Evolutionary conservation across 805 yeast genomes (phyloP), one percentile per base, ranked within the genome.

Genomic region (Myxozyma udenii): DNA sequence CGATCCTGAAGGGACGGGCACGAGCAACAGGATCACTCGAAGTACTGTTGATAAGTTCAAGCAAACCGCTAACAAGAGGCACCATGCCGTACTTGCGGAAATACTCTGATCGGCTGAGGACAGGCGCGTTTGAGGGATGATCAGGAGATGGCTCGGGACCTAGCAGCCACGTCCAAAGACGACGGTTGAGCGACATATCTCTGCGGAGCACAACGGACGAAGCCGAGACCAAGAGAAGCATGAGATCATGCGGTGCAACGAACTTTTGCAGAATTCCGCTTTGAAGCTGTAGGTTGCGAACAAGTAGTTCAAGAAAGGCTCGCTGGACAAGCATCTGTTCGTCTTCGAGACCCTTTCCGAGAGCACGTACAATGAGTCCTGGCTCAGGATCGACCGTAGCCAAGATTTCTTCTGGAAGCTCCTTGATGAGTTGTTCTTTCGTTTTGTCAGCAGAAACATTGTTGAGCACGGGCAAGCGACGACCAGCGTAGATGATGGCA

Each of bases 141-240:
- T 51, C 61, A 22, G 50, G 58, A 38, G 21, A 50, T 5, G 70
- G 71, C 24, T 83, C 88, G 1, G 96, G 93, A 0, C 98, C 97
- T 25, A 91, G 68, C 5, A 93, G 71, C 95, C 96, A 93, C 53
- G 78, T 83, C 96, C 98, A 90, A 19, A 93, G 74, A 62, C 99
- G 77, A 68, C 98, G 77, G 67, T 93, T 93, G 53, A 93, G 75
- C 6, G 97, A 88, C 96, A 93, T 88, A 67, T 93, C 99, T 61
- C 83, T 83, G 41, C 84, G 80, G 40, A 88, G 71, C 2, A 93
- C 84, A 0, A 90, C 81, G 9, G 75, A 68, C 23, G 88, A 77
- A 35, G 89, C 83, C 7, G 81, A 73, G 68, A 83, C 71, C 16
- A 88, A 66, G 35, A 89, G 68, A 26, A 77, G 61, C 54, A 78